Evolutionary conservation across 352 stramenopile species (phyloP).

Genomic region (Phytophthora pisi): DNA sequence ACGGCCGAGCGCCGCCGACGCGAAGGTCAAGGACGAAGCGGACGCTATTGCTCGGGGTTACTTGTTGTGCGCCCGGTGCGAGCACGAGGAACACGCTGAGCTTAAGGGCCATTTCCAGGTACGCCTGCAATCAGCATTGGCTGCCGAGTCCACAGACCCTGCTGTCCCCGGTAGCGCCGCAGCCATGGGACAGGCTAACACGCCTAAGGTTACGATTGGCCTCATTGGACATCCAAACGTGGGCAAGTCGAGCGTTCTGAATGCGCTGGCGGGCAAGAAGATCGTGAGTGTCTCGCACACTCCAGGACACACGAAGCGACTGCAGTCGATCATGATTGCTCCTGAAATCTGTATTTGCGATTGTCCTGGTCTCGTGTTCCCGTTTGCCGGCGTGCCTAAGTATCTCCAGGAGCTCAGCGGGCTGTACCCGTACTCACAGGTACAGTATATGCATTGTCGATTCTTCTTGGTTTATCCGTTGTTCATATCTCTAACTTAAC

Average conservation of each 20-base stretch:
- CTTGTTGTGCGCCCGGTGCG: constrained; percentile 69
- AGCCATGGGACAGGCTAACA: constrained; percentile 46
- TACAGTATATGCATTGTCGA: constrained; percentile 12
- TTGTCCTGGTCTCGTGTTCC: constrained; percentile 86
- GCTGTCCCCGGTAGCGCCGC: constrained; percentile 26
- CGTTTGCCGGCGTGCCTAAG: constrained; percentile 80
- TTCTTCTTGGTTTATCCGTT: neutral
- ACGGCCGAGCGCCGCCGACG: constrained; percentile 32
- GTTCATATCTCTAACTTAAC: neutral
- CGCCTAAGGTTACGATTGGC: constrained; percentile 76
- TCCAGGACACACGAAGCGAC: constrained; percentile 82
- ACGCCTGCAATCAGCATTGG: constrained; percentile 40
- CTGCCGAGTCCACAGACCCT: constrained; percentile 33
- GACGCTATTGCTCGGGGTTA: constrained; percentile 70
- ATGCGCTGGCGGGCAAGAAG: constrained; percentile 86
- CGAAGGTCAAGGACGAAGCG: constrained; percentile 48
- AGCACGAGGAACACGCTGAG: constrained; percentile 71
- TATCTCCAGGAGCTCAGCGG: constrained; percentile 86
- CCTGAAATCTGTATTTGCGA: constrained; percentile 87
- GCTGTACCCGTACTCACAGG: constrained; percentile 85
- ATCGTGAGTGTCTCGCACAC: constrained; percentile 89
- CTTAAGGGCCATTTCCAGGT: constrained; percentile 69
- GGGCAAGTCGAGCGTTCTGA: constrained; percentile 89
- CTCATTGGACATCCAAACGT: constrained; percentile 91
- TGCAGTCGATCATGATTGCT: constrained; percentile 88